phyloP scores from a whole-genome alignment of 2,329 filamentous ascomycete genomes.

The Colletotrichum tofieldiae region DNA sequence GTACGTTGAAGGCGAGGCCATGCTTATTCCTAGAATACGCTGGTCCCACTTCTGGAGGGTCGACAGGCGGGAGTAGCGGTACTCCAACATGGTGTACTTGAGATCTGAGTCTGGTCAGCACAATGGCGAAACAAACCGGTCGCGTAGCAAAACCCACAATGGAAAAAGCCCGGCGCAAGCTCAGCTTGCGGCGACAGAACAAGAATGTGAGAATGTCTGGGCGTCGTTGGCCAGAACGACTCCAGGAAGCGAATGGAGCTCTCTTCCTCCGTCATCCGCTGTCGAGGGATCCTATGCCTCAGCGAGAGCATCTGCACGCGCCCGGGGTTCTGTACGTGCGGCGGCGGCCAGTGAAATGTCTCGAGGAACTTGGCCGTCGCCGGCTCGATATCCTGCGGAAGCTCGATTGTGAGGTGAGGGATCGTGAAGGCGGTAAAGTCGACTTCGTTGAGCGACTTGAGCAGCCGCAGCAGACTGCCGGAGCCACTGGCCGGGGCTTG shows the following conservation, averaged over 20 bases:
- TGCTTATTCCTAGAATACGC: constrained; percentile 82
- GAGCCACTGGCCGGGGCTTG: constrained; percentile 81
- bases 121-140: no score
- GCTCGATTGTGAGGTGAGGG: constrained; percentile 87
- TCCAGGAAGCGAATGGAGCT: constrained; percentile 85
- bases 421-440: constrained; percentile 80
- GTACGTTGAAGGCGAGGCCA: constrained; percentile 78
- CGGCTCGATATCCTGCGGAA: constrained; percentile 80
- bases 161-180: constrained; percentile 85
- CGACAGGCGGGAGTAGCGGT: constrained; percentile 76
- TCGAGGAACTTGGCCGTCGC: constrained; percentile 75
- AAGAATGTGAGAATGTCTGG: constrained; percentile 81
- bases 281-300: constrained; percentile 79
- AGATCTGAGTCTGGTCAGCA: constrained; percentile 65
- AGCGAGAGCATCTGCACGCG: constrained; percentile 72
- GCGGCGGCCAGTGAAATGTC: constrained; percentile 78
- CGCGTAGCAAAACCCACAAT: constrained; percentile 67
- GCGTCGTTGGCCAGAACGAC: constrained; percentile 84
- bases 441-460: constrained; percentile 81
- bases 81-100: constrained; percentile 83
- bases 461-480: constrained; percentile 81
- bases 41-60: constrained; percentile 62
- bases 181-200: constrained; percentile 87
- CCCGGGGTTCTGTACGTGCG: constrained; percentile 50
- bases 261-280: constrained; percentile 75